Evolutionary conservation across 1,139 yeast species (phyloP).

Genomic region (Yamadazyma jaroonii): DNA sequence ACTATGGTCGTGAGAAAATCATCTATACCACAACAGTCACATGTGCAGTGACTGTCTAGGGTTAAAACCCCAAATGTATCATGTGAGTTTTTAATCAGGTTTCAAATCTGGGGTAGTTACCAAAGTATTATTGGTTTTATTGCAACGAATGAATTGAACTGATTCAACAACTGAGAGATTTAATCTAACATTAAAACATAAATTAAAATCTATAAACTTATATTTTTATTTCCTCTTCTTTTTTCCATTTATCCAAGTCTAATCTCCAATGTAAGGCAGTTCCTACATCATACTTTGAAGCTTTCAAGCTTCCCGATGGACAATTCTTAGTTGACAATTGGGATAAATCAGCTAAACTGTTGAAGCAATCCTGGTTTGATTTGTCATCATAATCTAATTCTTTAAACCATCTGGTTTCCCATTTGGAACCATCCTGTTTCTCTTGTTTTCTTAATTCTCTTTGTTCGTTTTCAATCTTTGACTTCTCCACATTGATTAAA

Average conservation of each 20-base stretch:
- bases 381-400: conserved; percentile 42
- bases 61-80: not conserved
- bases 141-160: too few relatives aligned
- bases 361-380: conserved; percentile 26
- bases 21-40: not conserved
- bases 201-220: not conserved
- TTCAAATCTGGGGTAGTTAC: too few relatives aligned
- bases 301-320: conserved; percentile 61
- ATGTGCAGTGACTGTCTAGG: not conserved
- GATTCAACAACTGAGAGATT: too few relatives aligned
- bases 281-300: conserved; percentile 50
- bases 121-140: too few relatives aligned
- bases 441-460: conserved; percentile 77
- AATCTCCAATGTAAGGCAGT: conserved; percentile 70
- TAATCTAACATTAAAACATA: too few relatives aligned
- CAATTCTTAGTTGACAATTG: conserved; percentile 59
- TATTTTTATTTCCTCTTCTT: conserved; percentile 52
- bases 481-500: conserved; percentile 68
- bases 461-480: conserved; percentile 76
- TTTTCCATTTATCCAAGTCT: conserved; percentile 49
- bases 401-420: conserved; percentile 83
- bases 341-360: conserved; percentile 51
- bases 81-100: too few relatives aligned
- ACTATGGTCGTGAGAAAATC: not conserved
- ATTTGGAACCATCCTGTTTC: conserved; percentile 52